These are phyloP conservation scores for Begonia loranthoides DNA, from an alignment of 306 rosid species.

Conservation along the genomic window DNA sequence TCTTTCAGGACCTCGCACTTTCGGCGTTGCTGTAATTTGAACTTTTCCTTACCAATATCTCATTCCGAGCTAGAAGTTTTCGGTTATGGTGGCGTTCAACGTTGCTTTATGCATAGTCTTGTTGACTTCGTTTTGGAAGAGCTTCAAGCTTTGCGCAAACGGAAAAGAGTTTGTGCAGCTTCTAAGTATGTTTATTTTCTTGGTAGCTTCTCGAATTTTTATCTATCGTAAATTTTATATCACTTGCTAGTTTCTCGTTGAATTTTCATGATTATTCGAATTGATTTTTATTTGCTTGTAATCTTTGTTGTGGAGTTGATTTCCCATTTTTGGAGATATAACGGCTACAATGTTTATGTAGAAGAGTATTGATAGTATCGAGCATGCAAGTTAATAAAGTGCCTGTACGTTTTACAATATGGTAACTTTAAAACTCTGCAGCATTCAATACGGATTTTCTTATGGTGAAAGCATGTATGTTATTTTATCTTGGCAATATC, in stretches of 20 bases:
- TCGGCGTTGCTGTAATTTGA: conserved; percentile 15
- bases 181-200: conserved; percentile 27
- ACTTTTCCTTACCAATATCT: conserved; percentile 6
- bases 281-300: not conserved
- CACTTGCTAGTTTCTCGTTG: not conserved
- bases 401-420: not conserved
- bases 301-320: not conserved
- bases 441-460: not conserved
- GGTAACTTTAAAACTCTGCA: too few species aligned
- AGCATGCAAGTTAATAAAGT: not conserved
- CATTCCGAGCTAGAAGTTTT: conserved; percentile 13
- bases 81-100: conserved; percentile 22
- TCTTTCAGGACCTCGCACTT: conserved; percentile 14
- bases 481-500: not conserved
- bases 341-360: not conserved
- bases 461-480: not conserved
- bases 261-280: not conserved
- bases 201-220: not conserved
- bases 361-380: not conserved
- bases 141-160: conserved; percentile 31
- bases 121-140: conserved; percentile 56
- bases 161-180: conserved; percentile 30
- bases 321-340: not conserved
- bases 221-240: not conserved
- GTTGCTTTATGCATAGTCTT: conserved; percentile 40